These are phyloP conservation scores for Albatrellus sp. DNA, from an alignment of 1,284 basidiomycete genomes.

Conservation along the genomic window DNA sequence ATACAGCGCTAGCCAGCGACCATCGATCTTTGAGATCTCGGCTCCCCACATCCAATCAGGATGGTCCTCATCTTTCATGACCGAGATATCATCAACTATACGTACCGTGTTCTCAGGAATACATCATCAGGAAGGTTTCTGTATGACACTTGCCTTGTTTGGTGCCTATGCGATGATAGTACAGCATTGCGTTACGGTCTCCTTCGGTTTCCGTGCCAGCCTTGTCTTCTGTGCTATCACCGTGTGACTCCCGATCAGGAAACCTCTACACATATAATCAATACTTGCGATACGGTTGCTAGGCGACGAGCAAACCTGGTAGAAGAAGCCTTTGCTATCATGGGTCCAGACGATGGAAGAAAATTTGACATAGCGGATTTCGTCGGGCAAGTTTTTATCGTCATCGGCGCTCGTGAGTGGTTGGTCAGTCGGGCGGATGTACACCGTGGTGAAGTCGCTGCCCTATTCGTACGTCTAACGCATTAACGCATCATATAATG, in stretches of 20 bases:
- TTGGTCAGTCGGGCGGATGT: constrained; percentile 48
- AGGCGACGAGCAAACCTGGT: constrained; percentile 38
- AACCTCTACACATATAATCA: constrained; percentile 30
- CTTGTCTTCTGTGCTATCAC: constrained; percentile 35
- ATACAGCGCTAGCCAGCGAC: constrained; percentile 49
- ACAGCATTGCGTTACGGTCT: constrained; percentile 62
- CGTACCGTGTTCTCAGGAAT: not conserved
- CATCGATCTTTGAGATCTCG: constrained; percentile 46
- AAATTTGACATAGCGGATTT: constrained; percentile 69
- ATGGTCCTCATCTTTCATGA: constrained; percentile 50
- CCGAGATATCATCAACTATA: constrained; percentile 54
- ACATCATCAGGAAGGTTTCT: not conserved
- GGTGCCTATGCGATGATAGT: constrained; percentile 64
- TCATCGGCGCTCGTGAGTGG: constrained; percentile 39
- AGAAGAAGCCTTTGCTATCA: constrained; percentile 74
- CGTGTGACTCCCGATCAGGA: constrained; percentile 39
- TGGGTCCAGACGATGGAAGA: constrained; percentile 60
- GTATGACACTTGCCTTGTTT: constrained; percentile 38
- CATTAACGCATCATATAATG: not conserved
- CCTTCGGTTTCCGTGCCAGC: constrained; percentile 52
- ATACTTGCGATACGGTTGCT: not conserved
- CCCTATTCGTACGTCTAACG: constrained; percentile 30
- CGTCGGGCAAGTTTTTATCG: constrained; percentile 46
- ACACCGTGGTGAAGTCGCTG: constrained; percentile 63
- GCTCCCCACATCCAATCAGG: constrained; percentile 58